Evolutionary conservation across 805 yeast species (phyloP), one percentile per base, ranked within the genome.

Genomic region (Cyberlindnera americana): DNA sequence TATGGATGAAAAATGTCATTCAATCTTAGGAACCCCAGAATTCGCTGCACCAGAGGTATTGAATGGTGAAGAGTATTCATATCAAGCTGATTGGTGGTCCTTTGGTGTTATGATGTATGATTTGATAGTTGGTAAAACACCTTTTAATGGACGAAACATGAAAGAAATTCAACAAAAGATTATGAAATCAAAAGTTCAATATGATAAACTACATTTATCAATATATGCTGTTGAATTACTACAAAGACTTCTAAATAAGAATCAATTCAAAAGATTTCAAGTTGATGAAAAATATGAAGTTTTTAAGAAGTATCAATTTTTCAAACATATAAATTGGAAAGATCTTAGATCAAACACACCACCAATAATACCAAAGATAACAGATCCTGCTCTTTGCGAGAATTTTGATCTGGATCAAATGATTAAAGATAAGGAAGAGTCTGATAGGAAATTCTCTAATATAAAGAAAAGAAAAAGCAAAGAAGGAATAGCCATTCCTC

Each of bases 51-150:
- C 96, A 3, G 96, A 88, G 58, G 83, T 89, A 12, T 64, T 89
- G 24, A 74, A 71, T 41, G 96, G 95, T n/a, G 75, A 80, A 50
- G 73, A 76, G 15, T 89, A 88, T 59, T 87, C 83, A 48, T 82
- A 76, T 38, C 72, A 78, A 33, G 95, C 89, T 29, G 96, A 88
- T 58, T 87, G 95, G 91, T 88, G 95, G 89, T 84, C 95, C 0
- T 64, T 88, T 29, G 96, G 96, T 0, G 81, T 93, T 14, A 79
- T 88, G 33, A 64, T 81, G 30, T 84, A 66, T 52, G 96, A 89
- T 57, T 70, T 88, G 72, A 64, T 89, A 34, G 75, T 85, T 1
- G 96, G 96, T 0, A 70, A 77, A 35, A 90, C 95, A 0, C 96
- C 96, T 0, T 88, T 83, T 58, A 78, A 86, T 0, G 96, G 96